These are phyloP conservation scores for Taiozyma sp. DNA, from an alignment of 1,139 yeast species.

Conservation along the genomic window DNA sequence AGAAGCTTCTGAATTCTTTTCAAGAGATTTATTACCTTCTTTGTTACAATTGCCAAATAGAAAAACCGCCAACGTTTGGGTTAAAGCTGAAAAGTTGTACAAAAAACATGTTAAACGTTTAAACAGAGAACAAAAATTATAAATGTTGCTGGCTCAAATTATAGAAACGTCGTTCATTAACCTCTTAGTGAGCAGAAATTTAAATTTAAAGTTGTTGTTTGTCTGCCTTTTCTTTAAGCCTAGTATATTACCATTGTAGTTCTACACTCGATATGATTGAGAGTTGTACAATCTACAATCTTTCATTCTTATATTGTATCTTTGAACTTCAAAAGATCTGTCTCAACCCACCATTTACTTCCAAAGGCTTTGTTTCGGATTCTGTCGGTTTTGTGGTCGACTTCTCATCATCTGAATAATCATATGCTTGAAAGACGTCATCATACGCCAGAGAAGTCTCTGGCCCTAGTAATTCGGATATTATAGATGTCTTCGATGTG, in stretches of 20 bases:
- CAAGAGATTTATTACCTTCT: conserved; percentile 83
- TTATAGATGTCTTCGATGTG: conserved; percentile 8
- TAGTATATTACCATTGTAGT: background rate
- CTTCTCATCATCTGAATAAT: conserved; percentile 16
- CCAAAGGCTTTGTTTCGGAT: background rate
- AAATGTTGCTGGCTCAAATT: conserved; percentile 1
- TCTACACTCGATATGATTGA: background rate
- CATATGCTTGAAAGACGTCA: conserved; percentile 20
- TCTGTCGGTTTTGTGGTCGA: background rate
- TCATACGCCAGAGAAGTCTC: conserved; percentile 11
- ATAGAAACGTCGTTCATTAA: background rate
- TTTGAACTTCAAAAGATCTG: background rate
- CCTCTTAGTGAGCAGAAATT: background rate
- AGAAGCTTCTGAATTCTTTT: conserved; percentile 91
- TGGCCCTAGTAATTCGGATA: conserved; percentile 6
- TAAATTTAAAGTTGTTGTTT: background rate
- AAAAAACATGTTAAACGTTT: conserved; percentile 78
- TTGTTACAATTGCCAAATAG: conserved; percentile 80
- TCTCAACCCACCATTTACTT: background rate
- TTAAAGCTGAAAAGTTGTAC: conserved; percentile 76
- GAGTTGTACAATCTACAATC: no score
- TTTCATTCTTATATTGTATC: no score
- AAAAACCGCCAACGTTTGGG: conserved; percentile 85
- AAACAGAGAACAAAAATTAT: conserved; percentile 34
- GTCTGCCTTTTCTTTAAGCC: background rate